phyloP scores from a whole-genome alignment of 2,329 filamentous ascomycete species.

The Zopfia rhizophila region DNA sequence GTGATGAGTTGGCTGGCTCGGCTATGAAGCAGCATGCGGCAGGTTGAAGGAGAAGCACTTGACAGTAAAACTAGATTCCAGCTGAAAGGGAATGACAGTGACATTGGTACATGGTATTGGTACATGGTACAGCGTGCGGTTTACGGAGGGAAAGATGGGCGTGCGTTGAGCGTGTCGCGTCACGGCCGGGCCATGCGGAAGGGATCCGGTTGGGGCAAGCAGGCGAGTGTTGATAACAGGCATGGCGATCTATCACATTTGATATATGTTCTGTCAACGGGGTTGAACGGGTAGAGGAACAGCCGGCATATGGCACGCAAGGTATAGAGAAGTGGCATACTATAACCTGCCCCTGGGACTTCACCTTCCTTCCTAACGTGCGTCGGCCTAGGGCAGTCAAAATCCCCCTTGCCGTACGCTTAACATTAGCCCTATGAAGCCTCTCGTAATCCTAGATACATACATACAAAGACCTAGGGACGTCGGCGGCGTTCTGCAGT shows the following conservation, averaged over 20 bases:
- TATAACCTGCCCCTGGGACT: no score
- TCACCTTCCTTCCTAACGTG: no score
- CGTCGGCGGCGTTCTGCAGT: no score
- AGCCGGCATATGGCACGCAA: no score
- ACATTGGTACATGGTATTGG: constrained; percentile 17
- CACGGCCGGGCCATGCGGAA: constrained; percentile 32
- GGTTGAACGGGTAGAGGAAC: constrained; percentile 2
- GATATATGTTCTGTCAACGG: constrained; percentile 2
- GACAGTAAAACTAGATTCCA: constrained; percentile 14
- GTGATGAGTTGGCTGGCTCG: constrained; percentile 34
- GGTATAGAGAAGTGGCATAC: no score
- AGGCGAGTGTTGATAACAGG: constrained; percentile 28
- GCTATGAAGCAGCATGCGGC: constrained; percentile 11
- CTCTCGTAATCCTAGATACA: no score
- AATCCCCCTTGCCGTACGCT: no score
- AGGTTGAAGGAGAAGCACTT: constrained; percentile 9
- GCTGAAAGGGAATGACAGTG: constrained; percentile 8
- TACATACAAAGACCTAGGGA: no score
- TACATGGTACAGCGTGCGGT: constrained; percentile 21
- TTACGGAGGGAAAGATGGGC: constrained; percentile 24
- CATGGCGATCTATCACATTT: constrained; percentile 21
- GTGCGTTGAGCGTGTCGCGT: constrained; percentile 11
- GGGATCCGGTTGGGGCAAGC: constrained; percentile 28
- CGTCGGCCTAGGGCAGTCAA: no score
- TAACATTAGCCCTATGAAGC: no score